These are phyloP conservation scores for Medicago ruthenica DNA, from an alignment of 306 rosid genomes.

Conservation along the genomic window DNA sequence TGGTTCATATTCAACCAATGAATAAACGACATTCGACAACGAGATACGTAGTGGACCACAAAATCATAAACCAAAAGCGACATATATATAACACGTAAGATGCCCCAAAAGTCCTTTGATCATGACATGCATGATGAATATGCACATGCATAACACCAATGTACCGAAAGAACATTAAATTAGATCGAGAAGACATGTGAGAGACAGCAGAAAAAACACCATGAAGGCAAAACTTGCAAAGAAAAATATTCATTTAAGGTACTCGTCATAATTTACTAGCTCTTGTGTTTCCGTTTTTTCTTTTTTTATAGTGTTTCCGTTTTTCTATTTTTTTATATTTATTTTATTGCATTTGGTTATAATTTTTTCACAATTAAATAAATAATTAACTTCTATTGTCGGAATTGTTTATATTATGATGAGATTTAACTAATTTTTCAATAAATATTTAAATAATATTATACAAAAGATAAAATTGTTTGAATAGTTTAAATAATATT, in stretches of 20 bases:
- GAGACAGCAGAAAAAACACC: neutral
- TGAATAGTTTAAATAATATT: too few species aligned
- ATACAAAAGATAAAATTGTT: too few species aligned
- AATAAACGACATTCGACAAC: constrained; percentile 5
- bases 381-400: too few species aligned
- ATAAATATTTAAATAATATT: too few species aligned
- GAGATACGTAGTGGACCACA: constrained; percentile 41
- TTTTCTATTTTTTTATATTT: too few species aligned
- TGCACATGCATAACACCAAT: constrained; percentile 9
- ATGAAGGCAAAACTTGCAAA: neutral
- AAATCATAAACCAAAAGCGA: constrained; percentile 29
- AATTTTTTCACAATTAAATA: too few species aligned
- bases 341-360: too few species aligned
- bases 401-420: too few species aligned
- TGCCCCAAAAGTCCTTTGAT: neutral
- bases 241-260: neutral
- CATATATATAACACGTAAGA: neutral
- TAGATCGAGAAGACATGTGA: neutral
- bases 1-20: neutral
- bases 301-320: too few species aligned
- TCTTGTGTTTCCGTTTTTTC: too few species aligned
- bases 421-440: too few species aligned
- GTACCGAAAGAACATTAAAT: neutral
- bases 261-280: neutral
- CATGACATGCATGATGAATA: constrained; percentile 6